These are phyloP conservation scores for Stephanodiscus triporus DNA, from an alignment of 108 stramenopile species.

Conservation along the genomic window DNA sequence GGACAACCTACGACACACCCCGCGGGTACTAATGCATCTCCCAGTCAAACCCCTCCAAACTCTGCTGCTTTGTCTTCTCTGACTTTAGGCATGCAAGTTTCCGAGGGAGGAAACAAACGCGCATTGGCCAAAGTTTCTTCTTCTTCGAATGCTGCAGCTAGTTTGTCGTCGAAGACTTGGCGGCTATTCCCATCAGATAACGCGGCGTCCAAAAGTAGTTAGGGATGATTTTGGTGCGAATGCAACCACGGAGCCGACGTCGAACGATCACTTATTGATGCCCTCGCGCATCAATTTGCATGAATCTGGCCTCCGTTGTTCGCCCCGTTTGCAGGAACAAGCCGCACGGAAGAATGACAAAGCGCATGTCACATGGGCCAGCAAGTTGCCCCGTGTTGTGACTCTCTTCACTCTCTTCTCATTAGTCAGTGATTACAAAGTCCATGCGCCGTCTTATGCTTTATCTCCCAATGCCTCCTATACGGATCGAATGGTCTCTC, in stretches of 20 bases:
- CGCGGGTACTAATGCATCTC: not conserved
- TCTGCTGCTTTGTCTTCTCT: too few species aligned
- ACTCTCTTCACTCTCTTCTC: not conserved
- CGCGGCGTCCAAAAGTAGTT: not conserved
- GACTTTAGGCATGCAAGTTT: constrained; percentile 10
- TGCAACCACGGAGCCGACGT: not conserved
- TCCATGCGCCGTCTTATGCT: not conserved
- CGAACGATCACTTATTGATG: not conserved
- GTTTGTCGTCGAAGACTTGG: not conserved
- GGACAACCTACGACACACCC: too few species aligned
- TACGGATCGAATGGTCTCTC: not conserved
- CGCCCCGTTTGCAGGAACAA: not conserved
- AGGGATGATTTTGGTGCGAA: not conserved
- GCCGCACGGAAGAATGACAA: not conserved
- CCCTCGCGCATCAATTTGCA: constrained; percentile 2
- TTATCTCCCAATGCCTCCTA: not conserved
- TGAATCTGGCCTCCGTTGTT: constrained; percentile 9
- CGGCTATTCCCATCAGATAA: not conserved
- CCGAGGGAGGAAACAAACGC: constrained; percentile 18
- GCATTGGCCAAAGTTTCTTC: not conserved
- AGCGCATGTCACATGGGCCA: not conserved
- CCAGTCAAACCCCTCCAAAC: too few species aligned
- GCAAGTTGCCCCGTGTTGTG: not conserved
- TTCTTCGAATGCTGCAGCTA: constrained; percentile 7
- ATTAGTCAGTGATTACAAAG: not conserved